Conservation (phyloP, 75 land plant genomes). For the Adiantum capillusveneris region DNA sequence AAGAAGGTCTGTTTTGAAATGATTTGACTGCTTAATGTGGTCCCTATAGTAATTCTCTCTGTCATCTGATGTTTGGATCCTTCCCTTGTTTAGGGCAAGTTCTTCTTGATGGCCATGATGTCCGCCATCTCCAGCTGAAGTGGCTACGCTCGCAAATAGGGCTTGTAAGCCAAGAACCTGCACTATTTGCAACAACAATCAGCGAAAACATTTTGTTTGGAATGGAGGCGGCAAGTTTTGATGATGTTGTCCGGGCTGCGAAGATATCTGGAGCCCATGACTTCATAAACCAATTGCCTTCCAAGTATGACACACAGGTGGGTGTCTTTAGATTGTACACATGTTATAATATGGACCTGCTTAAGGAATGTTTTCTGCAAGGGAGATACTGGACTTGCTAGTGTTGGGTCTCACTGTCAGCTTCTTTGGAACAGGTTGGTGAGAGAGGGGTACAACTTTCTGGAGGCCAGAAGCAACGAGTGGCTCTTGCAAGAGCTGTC, state of each 20-base stretch:
- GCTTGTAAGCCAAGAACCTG: constrained; percentile 68
- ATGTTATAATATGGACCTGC: too few relatives aligned
- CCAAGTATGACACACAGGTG: constrained; percentile 51
- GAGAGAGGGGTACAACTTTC: constrained; percentile 29
- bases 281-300: constrained; percentile 52
- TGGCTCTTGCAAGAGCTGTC: constrained; percentile 85
- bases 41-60: too few relatives aligned
- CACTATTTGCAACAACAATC: constrained; percentile 58
- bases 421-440: constrained; percentile 23
- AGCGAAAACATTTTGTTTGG: constrained; percentile 62
- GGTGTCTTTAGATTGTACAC: constrained; percentile 8
- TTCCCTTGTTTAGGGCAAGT: constrained; percentile 19
- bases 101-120: constrained; percentile 44
- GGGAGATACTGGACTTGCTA: too few relatives aligned
- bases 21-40: too few relatives aligned
- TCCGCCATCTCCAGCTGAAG: constrained; percentile 31
- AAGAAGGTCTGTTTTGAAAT: constrained; percentile 26
- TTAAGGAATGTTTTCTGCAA: too few relatives aligned
- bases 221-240: constrained; percentile 40
- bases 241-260: constrained; percentile 48
- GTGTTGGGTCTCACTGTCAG: too few relatives aligned
- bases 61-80: too few relatives aligned
- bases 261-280: constrained; percentile 57
- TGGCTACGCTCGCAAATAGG: constrained; percentile 47
- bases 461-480: constrained; percentile 64